Evolutionary conservation across 2,329 filamentous ascomycete genomes (phyloP).

Genomic region (Nemania sp.): DNA sequence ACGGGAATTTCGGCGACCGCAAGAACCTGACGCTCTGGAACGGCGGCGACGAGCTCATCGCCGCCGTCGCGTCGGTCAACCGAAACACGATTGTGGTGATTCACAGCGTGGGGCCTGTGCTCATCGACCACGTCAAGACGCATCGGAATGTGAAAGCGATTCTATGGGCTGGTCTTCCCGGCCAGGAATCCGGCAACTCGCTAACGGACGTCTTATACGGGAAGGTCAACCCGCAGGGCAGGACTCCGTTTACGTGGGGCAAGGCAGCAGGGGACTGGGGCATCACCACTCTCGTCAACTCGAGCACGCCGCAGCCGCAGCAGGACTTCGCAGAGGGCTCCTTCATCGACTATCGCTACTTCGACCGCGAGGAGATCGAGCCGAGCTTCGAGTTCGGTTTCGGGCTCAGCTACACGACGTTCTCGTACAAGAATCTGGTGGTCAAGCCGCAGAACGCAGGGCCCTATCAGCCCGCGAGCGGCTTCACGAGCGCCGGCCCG

Average conservation of each 20-base stretch:
- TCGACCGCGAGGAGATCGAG: conserved; percentile 66
- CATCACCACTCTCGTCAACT: conserved; percentile 67
- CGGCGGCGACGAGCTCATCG: conserved; percentile 76
- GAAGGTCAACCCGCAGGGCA: conserved; percentile 73
- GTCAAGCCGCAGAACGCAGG: conserved; percentile 52
- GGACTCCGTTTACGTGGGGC: conserved; percentile 65
- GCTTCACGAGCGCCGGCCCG: conserved; percentile 65
- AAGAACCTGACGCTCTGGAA: conserved; percentile 92
- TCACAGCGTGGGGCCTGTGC: conserved; percentile 79
- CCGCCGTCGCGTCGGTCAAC: conserved; percentile 74
- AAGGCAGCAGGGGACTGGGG: conserved; percentile 68
- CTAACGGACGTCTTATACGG: conserved; percentile 81
- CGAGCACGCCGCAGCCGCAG: conserved; percentile 66
- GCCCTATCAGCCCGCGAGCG: conserved; percentile 62
- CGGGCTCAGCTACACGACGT: conserved; percentile 81
- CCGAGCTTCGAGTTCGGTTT: conserved; percentile 81
- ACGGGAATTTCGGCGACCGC: conserved; percentile 82
- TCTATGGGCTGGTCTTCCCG: conserved; percentile 77
- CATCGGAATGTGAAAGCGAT: conserved; percentile 79
- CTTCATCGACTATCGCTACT: conserved; percentile 80
- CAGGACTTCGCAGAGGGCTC: conserved; percentile 75
- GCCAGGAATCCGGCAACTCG: conserved; percentile 80
- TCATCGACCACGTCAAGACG: conserved; percentile 73
- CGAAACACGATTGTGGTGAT: conserved; percentile 91
- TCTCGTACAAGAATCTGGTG: conserved; percentile 70